A percentile compares a stretch with the other conserved stretches of the same genome.
Evolutionary conservation across 2,329 filamentous ascomycete genomes (phyloP).

Genomic region (Xylariales sp.): DNA sequence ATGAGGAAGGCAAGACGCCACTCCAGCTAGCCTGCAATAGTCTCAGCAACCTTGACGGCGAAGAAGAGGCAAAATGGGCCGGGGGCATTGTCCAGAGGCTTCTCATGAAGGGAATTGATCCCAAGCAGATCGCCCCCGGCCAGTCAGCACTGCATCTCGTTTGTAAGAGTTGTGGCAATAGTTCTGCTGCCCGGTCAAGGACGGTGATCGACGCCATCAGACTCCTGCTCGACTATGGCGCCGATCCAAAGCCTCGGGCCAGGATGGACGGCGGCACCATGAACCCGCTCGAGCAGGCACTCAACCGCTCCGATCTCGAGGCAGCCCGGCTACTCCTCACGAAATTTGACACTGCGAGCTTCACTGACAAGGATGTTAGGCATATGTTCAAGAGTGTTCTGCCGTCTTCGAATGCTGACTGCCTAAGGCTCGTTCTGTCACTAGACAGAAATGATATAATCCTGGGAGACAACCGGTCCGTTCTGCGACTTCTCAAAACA

Average conservation of each 20-base stretch:
- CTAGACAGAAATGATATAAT: background rate
- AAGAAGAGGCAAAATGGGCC: background rate
- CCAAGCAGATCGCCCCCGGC: background rate
- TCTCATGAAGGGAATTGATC: background rate
- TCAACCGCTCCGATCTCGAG: background rate
- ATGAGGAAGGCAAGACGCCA: background rate
- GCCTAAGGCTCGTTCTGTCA: background rate
- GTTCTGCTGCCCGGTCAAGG: background rate
- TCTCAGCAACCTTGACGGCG: background rate
- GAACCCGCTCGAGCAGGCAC: background rate
- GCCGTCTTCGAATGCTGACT: background rate
- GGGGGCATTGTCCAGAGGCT: background rate
- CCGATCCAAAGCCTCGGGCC: background rate
- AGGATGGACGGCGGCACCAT: background rate
- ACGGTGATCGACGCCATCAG: background rate
- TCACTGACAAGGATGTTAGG: background rate
- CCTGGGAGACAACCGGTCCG: background rate
- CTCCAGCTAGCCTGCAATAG: background rate
- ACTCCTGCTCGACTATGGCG: background rate
- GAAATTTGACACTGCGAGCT: background rate
- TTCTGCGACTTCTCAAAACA: background rate
- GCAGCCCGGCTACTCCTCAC: background rate
- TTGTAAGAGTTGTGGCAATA: background rate
- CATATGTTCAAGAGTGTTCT: background rate
- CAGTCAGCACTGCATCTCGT: background rate